phyloP scores from a whole-genome alignment of 192 early-diverging fungal species.

The Mortierella antarctica region DNA sequence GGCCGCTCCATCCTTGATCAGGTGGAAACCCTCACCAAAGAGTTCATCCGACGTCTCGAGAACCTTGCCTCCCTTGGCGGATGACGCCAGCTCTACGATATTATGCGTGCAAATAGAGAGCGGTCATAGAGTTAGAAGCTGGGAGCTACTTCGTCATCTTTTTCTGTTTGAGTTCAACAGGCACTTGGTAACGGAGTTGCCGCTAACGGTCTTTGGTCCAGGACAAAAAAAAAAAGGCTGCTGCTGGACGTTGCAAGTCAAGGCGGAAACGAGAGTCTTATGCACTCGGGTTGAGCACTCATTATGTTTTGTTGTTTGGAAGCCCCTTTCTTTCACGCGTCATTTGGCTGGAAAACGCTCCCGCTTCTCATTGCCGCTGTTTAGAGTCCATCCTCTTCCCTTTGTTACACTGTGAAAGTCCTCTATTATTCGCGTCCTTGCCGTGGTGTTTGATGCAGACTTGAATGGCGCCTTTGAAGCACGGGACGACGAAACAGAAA shows the following conservation, averaged over 20 bases:
- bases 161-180: not conserved
- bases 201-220: no score
- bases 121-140: not conserved
- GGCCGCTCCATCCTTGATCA: constrained; percentile 79
- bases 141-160: not conserved
- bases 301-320: no score
- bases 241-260: no score
- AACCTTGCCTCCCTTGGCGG: constrained; percentile 77
- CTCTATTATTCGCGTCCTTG: not conserved
- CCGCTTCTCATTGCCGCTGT: not conserved
- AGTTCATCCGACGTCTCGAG: constrained; percentile 92
- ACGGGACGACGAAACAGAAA: not conserved
- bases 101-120: not conserved
- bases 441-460: not conserved
- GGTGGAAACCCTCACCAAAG: constrained; percentile 85
- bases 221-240: no score
- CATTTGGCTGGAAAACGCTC: no score
- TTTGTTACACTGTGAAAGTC: not conserved
- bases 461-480: not conserved
- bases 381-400: not conserved
- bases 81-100: constrained; percentile 76
- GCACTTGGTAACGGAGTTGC: not conserved
- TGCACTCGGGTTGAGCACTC: no score
- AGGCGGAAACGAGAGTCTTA: no score
- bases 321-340: no score